Conservation (phyloP, 257 asterid genomes). For the Echites panduratus region DNA sequence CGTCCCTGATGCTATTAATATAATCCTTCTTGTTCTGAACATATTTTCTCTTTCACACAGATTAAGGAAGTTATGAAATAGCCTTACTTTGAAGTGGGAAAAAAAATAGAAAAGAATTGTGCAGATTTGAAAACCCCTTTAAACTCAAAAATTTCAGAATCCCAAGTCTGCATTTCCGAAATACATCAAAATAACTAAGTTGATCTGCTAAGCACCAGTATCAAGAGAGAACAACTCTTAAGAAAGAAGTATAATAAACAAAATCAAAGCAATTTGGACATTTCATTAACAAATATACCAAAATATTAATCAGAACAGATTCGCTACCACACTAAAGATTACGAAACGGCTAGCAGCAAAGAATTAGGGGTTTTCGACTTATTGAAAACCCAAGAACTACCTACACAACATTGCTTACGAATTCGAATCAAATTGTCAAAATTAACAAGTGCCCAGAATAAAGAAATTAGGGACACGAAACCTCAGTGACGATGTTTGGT, state of each 20-base stretch:
- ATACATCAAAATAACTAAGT: background rate
- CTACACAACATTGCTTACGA: background rate
- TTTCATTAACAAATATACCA: background rate
- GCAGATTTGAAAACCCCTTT: background rate
- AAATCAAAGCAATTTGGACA: background rate
- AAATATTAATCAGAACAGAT: background rate
- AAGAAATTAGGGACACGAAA: conserved; percentile 12
- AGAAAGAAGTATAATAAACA: background rate
- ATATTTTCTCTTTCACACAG: no score
- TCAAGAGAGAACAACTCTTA: background rate
- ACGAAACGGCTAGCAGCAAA: background rate
- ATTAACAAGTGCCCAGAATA: background rate
- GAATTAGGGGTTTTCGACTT: background rate
- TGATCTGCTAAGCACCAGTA: background rate
- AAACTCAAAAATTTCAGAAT: background rate
- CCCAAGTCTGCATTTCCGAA: background rate
- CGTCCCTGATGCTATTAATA: background rate
- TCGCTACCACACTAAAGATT: background rate
- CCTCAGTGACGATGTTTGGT: conserved; percentile 86
- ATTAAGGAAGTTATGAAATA: no score
- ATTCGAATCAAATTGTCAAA: background rate
- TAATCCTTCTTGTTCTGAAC: no score
- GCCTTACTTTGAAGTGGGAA: no score
- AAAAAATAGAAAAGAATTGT: no score
- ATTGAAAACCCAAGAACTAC: background rate